Evolutionary conservation across 2,329 filamentous ascomycete species (phyloP), one percentile per base, ranked within the genome.

Genomic region (Neonectria hederae): DNA sequence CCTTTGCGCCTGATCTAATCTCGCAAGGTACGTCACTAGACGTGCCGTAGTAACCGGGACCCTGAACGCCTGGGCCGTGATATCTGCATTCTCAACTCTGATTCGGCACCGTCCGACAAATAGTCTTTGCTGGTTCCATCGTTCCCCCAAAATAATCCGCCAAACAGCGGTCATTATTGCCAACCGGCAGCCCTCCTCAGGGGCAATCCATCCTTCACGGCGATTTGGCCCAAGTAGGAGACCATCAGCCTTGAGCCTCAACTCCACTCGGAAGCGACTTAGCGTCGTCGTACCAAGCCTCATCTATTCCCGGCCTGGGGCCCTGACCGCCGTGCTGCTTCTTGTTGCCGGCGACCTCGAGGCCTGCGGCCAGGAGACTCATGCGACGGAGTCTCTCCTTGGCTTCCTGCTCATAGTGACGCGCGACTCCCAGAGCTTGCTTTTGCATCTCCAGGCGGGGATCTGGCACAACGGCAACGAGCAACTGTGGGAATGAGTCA

Each of bases 361-460:
- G 82, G 8, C 92, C 91, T 0, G 93, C 91, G 28, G 90, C 87
- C 5, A 90, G 78, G 64, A 97, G 87, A 69, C 91, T 93, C 74
- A 97, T 89, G 51, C 91, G 88, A 56, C 94, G 84, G 56, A 98
- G 83, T 46, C 93, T 89, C 69, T 97, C 85, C 56, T 92, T 85
- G 6, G 94, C 88, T 66, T 93, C 90, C 54, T 87, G 86, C 73
- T 94, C 90, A 73, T 96, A 96, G 28, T 86, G 84, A 59, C 86
- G 86, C 2, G 93, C 88, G 62, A 89, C 88, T 21, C 87, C 82
- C 22, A 97, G 82, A 0, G 91, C 89, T 7, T 89, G 84, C 26
- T 83, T 81, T 76, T 97, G 94, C 73, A 97, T 89, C 52, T 87
- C 83, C 13, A 84, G 83, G 38, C 95, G 88, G 3, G 88, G 80